These are phyloP conservation scores for Suillus subluteus DNA, from an alignment of 768 basidiomycete species.

Conservation along the genomic window DNA sequence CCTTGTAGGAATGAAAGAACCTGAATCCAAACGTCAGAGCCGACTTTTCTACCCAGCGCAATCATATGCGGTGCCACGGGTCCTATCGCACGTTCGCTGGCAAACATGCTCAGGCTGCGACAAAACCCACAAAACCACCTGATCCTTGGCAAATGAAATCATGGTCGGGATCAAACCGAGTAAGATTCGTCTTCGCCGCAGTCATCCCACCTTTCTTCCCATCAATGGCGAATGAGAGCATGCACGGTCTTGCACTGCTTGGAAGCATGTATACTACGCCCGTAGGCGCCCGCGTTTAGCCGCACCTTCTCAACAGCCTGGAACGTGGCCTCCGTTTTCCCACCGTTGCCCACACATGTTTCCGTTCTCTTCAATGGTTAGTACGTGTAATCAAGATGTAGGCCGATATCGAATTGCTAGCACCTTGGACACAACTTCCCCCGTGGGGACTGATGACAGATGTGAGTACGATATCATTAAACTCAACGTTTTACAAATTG, in stretches of 20 bases:
- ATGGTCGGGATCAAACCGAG: conserved; percentile 1
- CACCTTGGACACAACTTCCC: neutral
- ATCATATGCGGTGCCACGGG: conserved; percentile 36
- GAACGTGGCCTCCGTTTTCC: conserved; percentile 24
- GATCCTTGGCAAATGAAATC: conserved; percentile 3
- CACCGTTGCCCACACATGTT: neutral
- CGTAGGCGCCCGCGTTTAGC: conserved; percentile 4
- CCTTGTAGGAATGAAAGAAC: conserved; percentile 19
- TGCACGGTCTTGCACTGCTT: conserved; percentile 20
- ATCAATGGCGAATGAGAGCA: conserved; percentile 31
- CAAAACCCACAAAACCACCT: conserved; percentile 5
- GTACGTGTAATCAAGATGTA: neutral
- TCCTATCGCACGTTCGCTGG: conserved; percentile 40
- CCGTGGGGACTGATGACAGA: neutral
- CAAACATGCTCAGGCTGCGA: conserved; percentile 15
- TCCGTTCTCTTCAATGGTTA: neutral
- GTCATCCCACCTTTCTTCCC: conserved; percentile 1
- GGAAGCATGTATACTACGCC: conserved; percentile 15
- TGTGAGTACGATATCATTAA: neutral
- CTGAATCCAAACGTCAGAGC: conserved; percentile 16
- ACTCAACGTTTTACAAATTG: conserved; percentile 17
- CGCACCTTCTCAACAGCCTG: conserved; percentile 4
- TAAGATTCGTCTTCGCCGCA: neutral
- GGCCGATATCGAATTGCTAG: neutral
- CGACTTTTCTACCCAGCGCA: conserved; percentile 32